phyloP scores from a whole-genome alignment of 148 eudicot genomes.

The Drosera capensis region DNA sequence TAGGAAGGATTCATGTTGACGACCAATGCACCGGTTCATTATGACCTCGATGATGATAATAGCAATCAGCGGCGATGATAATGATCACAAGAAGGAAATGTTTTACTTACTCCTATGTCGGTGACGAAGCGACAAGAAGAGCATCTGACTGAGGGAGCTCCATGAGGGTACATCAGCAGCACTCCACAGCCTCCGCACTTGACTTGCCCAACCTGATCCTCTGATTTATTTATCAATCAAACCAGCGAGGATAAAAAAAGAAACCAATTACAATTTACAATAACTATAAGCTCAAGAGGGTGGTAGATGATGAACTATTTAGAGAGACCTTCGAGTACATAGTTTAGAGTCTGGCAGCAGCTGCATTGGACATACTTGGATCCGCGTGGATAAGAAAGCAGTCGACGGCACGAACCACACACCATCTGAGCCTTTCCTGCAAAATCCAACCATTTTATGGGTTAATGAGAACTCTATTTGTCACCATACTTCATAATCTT shows the following conservation, averaged over 20 bases:
- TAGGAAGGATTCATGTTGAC: no score
- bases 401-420: constrained; percentile 75
- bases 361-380: constrained; percentile 63
- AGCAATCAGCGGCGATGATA: neutral
- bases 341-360: constrained; percentile 65
- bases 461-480: neutral
- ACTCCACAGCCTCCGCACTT: constrained; percentile 66
- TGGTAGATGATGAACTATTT: neutral
- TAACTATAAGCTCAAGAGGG: neutral
- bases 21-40: no score
- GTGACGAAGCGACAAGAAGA: constrained; percentile 61
- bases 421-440: constrained; percentile 75
- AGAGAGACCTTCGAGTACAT: constrained; percentile 60
- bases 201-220: constrained; percentile 83
- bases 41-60: neutral
- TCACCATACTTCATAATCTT: neutral
- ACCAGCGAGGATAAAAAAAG: neutral
- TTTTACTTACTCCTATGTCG: constrained; percentile 50
- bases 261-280: neutral
- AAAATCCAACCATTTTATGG: constrained; percentile 1
- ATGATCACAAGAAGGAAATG: neutral
- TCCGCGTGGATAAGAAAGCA: constrained; percentile 60
- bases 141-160: constrained; percentile 67
- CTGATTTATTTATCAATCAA: constrained; percentile 13
- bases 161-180: constrained; percentile 84